A percentile compares a stretch with the other conserved stretches of the same genome.
phyloP scores from a whole-genome alignment of 2,329 filamentous ascomycete species.

The Sphaerulina vaccinii region DNA sequence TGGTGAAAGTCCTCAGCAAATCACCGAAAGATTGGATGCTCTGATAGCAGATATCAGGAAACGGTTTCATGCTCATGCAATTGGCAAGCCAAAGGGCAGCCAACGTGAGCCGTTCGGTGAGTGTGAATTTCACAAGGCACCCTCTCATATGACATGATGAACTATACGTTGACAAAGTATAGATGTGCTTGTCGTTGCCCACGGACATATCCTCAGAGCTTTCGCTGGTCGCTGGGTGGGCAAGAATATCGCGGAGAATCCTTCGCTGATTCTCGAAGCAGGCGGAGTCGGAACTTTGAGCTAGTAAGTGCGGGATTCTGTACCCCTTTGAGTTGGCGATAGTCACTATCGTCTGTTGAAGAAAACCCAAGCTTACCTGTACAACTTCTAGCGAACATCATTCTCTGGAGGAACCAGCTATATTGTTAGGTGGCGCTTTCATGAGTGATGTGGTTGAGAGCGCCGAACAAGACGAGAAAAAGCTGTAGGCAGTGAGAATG shows the following conservation, averaged over 20 bases:
- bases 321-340: background rate
- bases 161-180: background rate
- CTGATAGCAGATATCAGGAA: conserved; percentile 73
- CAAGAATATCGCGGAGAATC: conserved; percentile 70
- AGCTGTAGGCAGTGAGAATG: background rate
- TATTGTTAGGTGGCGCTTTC: conserved; percentile 52
- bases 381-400: conserved; percentile 43
- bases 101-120: conserved; percentile 42
- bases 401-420: conserved; percentile 51
- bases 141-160: background rate
- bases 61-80: conserved; percentile 44
- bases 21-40: conserved; percentile 69
- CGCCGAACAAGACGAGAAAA: conserved; percentile 30
- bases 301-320: conserved; percentile 34
- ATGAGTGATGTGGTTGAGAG: conserved; percentile 51
- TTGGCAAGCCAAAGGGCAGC: conserved; percentile 52
- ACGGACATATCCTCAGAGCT: conserved; percentile 84
- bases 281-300: conserved; percentile 54
- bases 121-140: background rate
- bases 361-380: background rate
- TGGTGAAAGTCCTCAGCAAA: conserved; percentile 68
- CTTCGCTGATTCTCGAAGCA: conserved; percentile 75
- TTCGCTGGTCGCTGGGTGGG: conserved; percentile 85
- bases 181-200: conserved; percentile 78
- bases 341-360: background rate